Percentiles rank a stretch among this genome's conserved stretches.
Evolutionary conservation across 164 flowering plant species (phyloP).

Genomic region (Cinnamomum micranthum): DNA sequence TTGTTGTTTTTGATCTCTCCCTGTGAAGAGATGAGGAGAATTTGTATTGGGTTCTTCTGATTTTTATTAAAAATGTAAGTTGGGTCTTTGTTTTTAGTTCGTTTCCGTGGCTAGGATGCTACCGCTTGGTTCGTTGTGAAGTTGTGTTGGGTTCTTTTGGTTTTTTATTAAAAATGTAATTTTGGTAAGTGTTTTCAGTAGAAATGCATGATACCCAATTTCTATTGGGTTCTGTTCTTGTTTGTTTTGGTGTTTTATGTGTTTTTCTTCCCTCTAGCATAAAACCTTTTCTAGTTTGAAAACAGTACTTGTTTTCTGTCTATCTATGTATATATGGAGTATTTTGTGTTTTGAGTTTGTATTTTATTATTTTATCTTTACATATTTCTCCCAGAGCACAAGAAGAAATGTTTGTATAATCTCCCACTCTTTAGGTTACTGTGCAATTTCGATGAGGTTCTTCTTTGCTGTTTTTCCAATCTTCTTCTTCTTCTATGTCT

Average conservation of each 20-base stretch:
- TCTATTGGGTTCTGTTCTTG: no score
- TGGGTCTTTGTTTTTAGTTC: not conserved
- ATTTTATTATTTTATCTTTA: not conserved
- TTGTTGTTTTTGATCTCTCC: not conserved
- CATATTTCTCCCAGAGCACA: not conserved
- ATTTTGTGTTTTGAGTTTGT: not conserved
- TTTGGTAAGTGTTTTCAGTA: not conserved
- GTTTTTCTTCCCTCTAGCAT: no score
- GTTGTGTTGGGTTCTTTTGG: not conserved
- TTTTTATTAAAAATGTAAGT: not conserved
- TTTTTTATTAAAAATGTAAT: not conserved
- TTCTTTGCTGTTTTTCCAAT: not conserved
- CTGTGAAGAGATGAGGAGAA: not conserved
- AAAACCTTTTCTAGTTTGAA: no score
- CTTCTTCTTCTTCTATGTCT: no score
- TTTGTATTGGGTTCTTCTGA: not conserved
- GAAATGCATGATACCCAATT: no score
- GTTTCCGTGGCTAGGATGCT: not conserved
- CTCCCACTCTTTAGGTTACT: not conserved
- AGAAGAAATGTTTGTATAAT: not conserved
- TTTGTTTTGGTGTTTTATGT: no score
- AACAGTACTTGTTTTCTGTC: no score
- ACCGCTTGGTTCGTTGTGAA: no score
- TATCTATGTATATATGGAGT: not conserved
- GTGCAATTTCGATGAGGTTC: not conserved